These are phyloP conservation scores for Cucurbita ficifolia DNA, from an alignment of 306 rosid genomes.

Conservation along the genomic window DNA sequence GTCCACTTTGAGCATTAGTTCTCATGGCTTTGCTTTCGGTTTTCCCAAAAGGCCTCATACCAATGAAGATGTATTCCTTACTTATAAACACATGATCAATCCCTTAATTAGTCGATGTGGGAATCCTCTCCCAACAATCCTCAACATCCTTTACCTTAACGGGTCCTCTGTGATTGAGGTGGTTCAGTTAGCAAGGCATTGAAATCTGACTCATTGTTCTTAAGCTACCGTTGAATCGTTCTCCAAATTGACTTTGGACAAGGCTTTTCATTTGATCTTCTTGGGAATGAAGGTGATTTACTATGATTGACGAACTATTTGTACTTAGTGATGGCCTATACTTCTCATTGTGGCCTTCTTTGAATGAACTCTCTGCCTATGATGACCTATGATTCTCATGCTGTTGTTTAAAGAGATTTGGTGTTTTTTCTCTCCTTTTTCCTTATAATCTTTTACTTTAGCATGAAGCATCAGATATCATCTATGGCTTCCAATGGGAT, in stretches of 20 bases:
- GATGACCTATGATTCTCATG: neutral
- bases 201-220: neutral
- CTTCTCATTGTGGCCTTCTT: neutral
- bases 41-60: no score
- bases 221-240: neutral
- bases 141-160: neutral
- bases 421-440: neutral
- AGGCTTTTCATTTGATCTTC: neutral
- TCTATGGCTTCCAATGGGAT: constrained; percentile 35
- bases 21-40: no score
- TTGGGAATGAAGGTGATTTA: neutral
- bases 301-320: neutral
- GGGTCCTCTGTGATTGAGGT: neutral
- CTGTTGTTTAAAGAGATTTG: neutral
- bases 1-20: no score
- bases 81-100: no score
- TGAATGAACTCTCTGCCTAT: neutral
- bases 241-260: neutral
- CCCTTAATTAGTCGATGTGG: no score
- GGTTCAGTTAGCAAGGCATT: neutral
- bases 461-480: constrained; percentile 38
- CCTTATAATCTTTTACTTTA: neutral
- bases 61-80: no score
- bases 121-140: no score
- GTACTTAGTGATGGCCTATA: neutral